Conservation (phyloP, 495 filamentous ascomycete genomes). For the Lasiosphaeriaceae sp. region DNA sequence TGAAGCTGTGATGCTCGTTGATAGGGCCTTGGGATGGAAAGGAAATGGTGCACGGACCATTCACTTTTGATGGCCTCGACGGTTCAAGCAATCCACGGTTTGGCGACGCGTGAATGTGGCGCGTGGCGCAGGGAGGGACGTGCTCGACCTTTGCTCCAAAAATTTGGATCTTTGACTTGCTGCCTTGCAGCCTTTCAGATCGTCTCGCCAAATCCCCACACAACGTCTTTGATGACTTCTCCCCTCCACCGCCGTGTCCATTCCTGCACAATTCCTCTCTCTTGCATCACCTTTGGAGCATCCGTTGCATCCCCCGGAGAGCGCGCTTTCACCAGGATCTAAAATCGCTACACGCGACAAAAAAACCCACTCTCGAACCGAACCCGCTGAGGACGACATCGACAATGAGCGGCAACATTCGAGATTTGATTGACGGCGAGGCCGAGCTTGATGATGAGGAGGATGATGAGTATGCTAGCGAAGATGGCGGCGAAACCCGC, state of each 20-base stretch:
- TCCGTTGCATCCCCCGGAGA: background rate
- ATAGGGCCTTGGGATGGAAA: too few relatives aligned
- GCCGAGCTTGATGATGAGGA: slow-evolving; percentile 88
- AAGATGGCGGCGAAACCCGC: slow-evolving; percentile 65
- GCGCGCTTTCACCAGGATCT: background rate
- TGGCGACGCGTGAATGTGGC: slow-evolving; percentile 9
- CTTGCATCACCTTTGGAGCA: background rate
- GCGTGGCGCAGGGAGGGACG: slow-evolving; percentile 6
- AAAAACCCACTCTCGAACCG: background rate
- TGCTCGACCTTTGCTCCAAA: slow-evolving; percentile 9
- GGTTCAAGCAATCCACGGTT: too few relatives aligned
- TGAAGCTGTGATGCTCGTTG: too few relatives aligned
- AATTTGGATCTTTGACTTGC: slow-evolving; percentile 11
- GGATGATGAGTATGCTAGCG: slow-evolving; percentile 82
- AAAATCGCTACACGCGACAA: too few relatives aligned
- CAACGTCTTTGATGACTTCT: background rate
- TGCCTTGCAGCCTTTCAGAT: background rate
- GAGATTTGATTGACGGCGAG: slow-evolving; percentile 76
- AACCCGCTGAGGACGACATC: background rate
- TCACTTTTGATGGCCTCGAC: too few relatives aligned
- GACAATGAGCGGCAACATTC: slow-evolving; percentile 62
- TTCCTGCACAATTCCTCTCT: background rate
- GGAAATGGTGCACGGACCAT: too few relatives aligned
- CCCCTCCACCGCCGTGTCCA: background rate
- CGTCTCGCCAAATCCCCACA: background rate